Evolutionary conservation across 2,329 filamentous ascomycete species (phyloP), one percentile per base, ranked within the genome.

Genomic region (Paecilomyces fulvus): DNA sequence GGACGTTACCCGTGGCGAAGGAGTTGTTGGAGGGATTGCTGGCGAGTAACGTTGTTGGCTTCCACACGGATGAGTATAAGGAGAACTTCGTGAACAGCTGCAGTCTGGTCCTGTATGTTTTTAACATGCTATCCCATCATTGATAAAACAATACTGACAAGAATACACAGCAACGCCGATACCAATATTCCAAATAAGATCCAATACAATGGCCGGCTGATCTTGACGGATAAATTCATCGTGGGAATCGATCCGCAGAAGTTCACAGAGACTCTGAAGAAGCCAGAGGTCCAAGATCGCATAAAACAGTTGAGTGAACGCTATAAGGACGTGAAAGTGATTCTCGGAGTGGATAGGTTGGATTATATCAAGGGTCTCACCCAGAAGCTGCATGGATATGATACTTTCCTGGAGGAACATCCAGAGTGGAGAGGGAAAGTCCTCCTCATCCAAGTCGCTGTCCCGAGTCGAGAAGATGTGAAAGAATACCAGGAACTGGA

Each of bases 331-430:
- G 86, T 94, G 61, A 95, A 94, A 75, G 81, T 96, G 58, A 92
- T 97, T 57, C 88, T 96, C 33, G 92, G 92, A 58, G 91, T 96
- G 49, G 92, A 97, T 70, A 86, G 92, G 43, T 81, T 96, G 51
- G 92, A 97, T 73, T 96, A 96, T 73, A 96, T 96, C 83, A 96
- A 97, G 75, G 92, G 92, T 56, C 89, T 97, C 7, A 90, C 90
- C 0, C 92, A 96, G 74, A 97, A 97, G 71, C 79, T 97, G 5
- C 90, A 95, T 66, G 92, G 92, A 0, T 85, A 96, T 52, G 92
- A 96, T 70, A 86, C 94, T 3, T 96, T 96, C 76, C 77, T 97
- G 50, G 92, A 89, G 0, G 89, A 95, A 65, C 88, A 96, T 64
- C 92, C 92, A 0, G 91, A 96, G 68, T 91, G 91, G 87, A 89